Base-by-base conservation (phyloP, 2,329 filamentous ascomycete species). In the Lecanicillium sp. region DNA sequence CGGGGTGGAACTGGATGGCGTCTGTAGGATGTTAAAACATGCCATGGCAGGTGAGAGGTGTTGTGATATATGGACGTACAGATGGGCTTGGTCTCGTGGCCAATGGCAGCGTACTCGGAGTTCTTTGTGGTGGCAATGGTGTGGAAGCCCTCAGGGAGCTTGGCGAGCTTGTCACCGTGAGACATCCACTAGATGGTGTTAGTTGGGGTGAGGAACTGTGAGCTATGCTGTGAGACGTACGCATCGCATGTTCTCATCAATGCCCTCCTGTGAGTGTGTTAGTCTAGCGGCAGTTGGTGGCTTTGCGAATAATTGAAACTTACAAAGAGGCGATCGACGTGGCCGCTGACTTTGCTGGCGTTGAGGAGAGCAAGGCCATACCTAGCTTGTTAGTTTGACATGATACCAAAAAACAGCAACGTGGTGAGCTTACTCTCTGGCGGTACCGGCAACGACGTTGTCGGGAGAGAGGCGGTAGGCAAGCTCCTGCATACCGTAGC, bases 1-100 rank as follows among this genome's bases (percentile, higher is more conserved):
- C 90, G 1, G 90, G 90, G 66, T 95, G 90, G 65, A 95, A 91
- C 62, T 96, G 90, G 39, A 95, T 79, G 27, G 27, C 49, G 23
- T 29, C 7, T 29, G 7, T 8, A 29, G 8, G 14, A 14, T 14
- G 27, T 29, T 8, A 8, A 8, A 29, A 14, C 27, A 29, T 29
- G 8, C 14, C 14, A 14, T 14, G 14, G 27, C 14, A 14, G 27
- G 8, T 29, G 20, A 56, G 12, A 32, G 17, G n/a, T 12, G 33
- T 27, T 32, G 23, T 12, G 32, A 10, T 24, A 17, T n/a, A 4
- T 54, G 59, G 29, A 56, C 63, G 75, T 87, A 60, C 83, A 95
- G 56, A 87, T 83, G 21, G 83, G 81, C 70, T 84, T 81, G 8
- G 68, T 67, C 62, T 79, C 62, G 62, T 90, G 85, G 15, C 84